Evolutionary conservation across 2,329 filamentous ascomycete genomes (phyloP).

Genomic region (Penicillium sp.): DNA sequence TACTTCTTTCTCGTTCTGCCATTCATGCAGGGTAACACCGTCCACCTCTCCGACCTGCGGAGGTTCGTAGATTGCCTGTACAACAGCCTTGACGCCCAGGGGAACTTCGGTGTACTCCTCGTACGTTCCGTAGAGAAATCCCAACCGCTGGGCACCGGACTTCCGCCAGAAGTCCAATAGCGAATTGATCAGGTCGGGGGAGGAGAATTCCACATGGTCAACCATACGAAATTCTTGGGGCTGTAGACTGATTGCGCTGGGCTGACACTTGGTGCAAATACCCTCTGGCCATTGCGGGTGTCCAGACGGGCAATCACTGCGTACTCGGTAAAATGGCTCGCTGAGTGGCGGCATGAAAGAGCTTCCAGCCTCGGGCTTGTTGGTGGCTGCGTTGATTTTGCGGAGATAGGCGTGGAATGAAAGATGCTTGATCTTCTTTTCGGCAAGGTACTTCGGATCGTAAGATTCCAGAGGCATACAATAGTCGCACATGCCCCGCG

Average conservation of each 20-base stretch:
- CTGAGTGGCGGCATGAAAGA: slow-evolving; percentile 95
- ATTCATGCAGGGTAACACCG: slow-evolving; percentile 81
- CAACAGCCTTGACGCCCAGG: slow-evolving; percentile 89
- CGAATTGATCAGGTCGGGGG: slow-evolving; percentile 81
- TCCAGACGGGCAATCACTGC: slow-evolving; percentile 85
- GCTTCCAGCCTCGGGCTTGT: slow-evolving; percentile 89
- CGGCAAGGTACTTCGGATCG: slow-evolving; percentile 80
- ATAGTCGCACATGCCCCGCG: slow-evolving; percentile 99
- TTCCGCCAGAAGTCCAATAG: slow-evolving; percentile 91
- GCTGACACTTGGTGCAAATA: slow-evolving; percentile 97
- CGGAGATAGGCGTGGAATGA: slow-evolving; percentile 94
- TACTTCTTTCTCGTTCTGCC: slow-evolving; percentile 82
- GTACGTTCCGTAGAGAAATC: slow-evolving; percentile 89
- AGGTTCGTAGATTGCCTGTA: slow-evolving; percentile 96
- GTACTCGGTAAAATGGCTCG: slow-evolving; percentile 91
- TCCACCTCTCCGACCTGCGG: slow-evolving; percentile 89
- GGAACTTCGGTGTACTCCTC: slow-evolving; percentile 91
- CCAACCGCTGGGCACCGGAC: slow-evolving; percentile 80
- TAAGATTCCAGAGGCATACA: slow-evolving; percentile 98
- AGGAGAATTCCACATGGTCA: slow-evolving; percentile 95
- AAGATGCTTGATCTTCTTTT: slow-evolving; percentile 98
- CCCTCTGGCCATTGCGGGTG: slow-evolving; percentile 94
- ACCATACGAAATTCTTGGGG: slow-evolving; percentile 95
- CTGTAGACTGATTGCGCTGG: slow-evolving; percentile 92
- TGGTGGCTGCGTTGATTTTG: slow-evolving; percentile 94